Base-by-base conservation (phyloP, 352 stramenopile species). In the Phytophthora meadii region DNA sequence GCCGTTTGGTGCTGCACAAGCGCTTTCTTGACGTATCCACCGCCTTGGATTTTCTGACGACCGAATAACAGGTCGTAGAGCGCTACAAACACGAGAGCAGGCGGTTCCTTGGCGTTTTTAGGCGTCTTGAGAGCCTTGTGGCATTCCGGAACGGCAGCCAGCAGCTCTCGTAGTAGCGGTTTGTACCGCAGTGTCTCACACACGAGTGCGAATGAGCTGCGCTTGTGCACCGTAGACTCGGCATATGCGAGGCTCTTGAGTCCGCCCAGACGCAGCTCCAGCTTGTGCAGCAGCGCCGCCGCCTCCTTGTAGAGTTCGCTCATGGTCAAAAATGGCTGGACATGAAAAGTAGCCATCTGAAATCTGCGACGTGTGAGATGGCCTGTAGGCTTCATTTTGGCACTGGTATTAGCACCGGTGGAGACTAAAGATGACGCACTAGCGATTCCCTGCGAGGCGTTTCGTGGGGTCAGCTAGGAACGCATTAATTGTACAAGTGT, bases 151-250 rank as follows among this genome's bases (percentile, higher is more conserved):
- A 94, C 82, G 15, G 82, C 85, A 12, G 70, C 63, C 36, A 97
- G 72, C 54, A 96, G 66, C 50, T 89, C 58, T 8, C 76, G 70
- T 39, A 97, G 72, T 56, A 95, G 68, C 45, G 88, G 87, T 68
- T 93, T 94, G 73, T 93, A 94, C 25, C 88, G 87, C 61, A 97
- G 73, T 60, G 89, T 97, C 74, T 97, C 87, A 54, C 89, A 97
- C 17, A 95, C 89, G 22, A 97, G 74, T 60, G 87, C 88, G 63
- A 94, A 97, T 19, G 87, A 95, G 74, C 88, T 95, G 65, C 86
- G 86, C 65, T 95, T 97, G 73, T 95, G 87, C 59, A 85, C 64
- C 46, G 93, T 86, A 22, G 84, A 81, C 19, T 94, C 84, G 8
- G 79, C 82, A 45, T 95, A 95, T 54, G 87, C 87, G 37, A 96